A percentile compares a stretch with the other conserved stretches of the same genome.
Conservation (phyloP, 2,329 filamentous ascomycete species). For the Zymoseptoria ardabiliae region DNA sequence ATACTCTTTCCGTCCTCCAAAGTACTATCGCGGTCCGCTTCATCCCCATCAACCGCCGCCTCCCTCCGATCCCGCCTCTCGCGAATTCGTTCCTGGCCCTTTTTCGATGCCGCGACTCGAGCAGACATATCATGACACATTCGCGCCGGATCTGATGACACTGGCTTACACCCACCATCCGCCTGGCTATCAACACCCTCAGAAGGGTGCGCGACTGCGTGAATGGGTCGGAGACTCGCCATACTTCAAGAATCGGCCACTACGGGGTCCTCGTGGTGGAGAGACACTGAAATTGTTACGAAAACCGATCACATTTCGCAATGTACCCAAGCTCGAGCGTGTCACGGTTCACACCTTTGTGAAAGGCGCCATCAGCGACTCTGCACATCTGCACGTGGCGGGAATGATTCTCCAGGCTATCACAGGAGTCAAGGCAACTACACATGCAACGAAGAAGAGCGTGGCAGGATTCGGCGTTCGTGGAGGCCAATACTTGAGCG, state of each 20-base stretch:
- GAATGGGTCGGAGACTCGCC: slow-evolving; percentile 85
- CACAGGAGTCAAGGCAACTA: slow-evolving; percentile 63
- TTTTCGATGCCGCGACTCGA: slow-evolving; percentile 81
- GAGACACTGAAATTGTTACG: slow-evolving; percentile 63
- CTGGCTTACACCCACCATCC: slow-evolving; percentile 81
- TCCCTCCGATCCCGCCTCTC: slow-evolving; percentile 76
- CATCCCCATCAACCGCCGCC: slow-evolving; percentile 89
- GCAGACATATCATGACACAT: slow-evolving; percentile 82
- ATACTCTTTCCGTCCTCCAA: slow-evolving; percentile 91
- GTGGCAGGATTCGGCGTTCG: slow-evolving; percentile 70
- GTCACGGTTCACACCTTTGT: slow-evolving; percentile 76
- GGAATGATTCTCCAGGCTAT: slow-evolving; percentile 81
- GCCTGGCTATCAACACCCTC: slow-evolving; percentile 59
- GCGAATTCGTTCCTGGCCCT: slow-evolving; percentile 81
- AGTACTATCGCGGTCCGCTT: slow-evolving; percentile 87
- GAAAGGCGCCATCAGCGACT: slow-evolving; percentile 59
- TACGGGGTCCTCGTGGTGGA: slow-evolving; percentile 75
- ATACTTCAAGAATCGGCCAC: slow-evolving; percentile 86
- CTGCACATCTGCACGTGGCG: slow-evolving; percentile 70
- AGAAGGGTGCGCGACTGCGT: slow-evolving; percentile 61
- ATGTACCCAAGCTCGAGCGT: slow-evolving; percentile 73
- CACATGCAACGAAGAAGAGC: slow-evolving; percentile 62
- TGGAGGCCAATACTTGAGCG: slow-evolving; percentile 62
- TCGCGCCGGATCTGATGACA: slow-evolving; percentile 80
- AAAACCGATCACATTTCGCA: slow-evolving; percentile 64